These are phyloP conservation scores for Rhododendron ferrugineum DNA, from an alignment of 148 eudicot species.

Conservation along the genomic window DNA sequence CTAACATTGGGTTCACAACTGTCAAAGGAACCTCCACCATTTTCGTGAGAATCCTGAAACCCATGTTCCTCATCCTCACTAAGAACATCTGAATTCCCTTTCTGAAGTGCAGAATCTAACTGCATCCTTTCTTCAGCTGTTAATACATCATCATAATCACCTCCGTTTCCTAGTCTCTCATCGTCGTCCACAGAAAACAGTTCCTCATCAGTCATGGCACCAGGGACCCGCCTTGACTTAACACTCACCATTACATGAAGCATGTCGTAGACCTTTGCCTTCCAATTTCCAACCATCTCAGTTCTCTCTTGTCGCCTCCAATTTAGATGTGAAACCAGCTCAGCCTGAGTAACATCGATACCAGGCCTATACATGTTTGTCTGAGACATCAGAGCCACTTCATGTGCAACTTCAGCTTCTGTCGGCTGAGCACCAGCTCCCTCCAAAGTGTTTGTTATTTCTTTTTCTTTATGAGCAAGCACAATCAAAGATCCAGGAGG, in stretches of 20 bases:
- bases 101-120: constrained; percentile 72
- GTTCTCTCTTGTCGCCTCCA: constrained; percentile 94
- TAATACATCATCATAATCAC: constrained; percentile 61
- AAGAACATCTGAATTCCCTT: constrained; percentile 50
- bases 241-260: constrained; percentile 89
- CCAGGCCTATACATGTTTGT: constrained; percentile 97
- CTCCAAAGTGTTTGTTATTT: constrained; percentile 82
- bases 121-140: constrained; percentile 79
- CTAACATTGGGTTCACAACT: constrained; percentile 48
- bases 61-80: constrained; percentile 56
- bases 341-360: constrained; percentile 90
- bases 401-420: constrained; percentile 90
- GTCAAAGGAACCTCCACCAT: constrained; percentile 36
- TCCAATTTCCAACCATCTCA: constrained; percentile 87
- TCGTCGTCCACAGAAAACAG: constrained; percentile 63
- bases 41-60: constrained; percentile 40
- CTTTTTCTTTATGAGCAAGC: constrained; percentile 75
- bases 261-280: constrained; percentile 90
- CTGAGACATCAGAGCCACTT: constrained; percentile 78
- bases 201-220: constrained; percentile 95
- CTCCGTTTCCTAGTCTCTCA: constrained; percentile 54
- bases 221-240: constrained; percentile 87
- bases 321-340: constrained; percentile 72
- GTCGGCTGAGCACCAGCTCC: constrained; percentile 86
- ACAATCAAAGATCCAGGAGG: constrained; percentile 80